Base-by-base conservation (phyloP, 2,329 filamentous ascomycete species). In the Xenosphaeropsis pyriputrescens region DNA sequence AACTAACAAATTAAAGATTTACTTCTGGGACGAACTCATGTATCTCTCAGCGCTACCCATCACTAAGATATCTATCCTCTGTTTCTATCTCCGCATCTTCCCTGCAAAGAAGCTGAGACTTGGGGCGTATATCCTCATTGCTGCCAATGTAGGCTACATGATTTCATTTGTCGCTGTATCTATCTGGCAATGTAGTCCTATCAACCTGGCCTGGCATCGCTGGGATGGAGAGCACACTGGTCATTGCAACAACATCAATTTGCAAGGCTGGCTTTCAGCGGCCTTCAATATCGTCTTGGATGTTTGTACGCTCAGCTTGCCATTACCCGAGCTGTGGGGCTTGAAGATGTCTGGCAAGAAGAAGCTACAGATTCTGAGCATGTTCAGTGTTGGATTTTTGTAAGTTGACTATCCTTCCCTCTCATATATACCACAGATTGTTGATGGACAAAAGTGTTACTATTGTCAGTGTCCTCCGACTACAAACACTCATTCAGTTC, bases 81-180 rank as follows among this genome's bases (percentile, higher is more conserved):
- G 67, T 46, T 72, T 75, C 50, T 74, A 72, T 45, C 53, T 70
- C 5, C 62, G 67, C 37, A 65, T 75, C 39, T 75, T 75, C 43
- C 66, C 66, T 0, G 47, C 52, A 0, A 41, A 32, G 29, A 39
- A 18, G 15, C 36, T 39, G 7, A 11, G 34, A 29, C 29, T 19
- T 22, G 17, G 22, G 17, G 34, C 18, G 13, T 39, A 39, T 12
- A 26, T 35, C 11, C 18, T 39, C n/a, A 36, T 39, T 19, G 38
- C 34, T 32, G 17, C 18, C 11, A 55, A 54, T 12, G 19, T 54
- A 4, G 31, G 42, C 12, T 57, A 56, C 18, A 29, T 51, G 34
- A 43, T 56, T 15, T 43, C 43, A 3, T 58, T 57, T 36, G 36
- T 55, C 15, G 26, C 14, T 4, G 29, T 22, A 15, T 35, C 33